Conservation (phyloP, 2,329 filamentous ascomycete genomes). For the Neofusicoccum parvum region DNA sequence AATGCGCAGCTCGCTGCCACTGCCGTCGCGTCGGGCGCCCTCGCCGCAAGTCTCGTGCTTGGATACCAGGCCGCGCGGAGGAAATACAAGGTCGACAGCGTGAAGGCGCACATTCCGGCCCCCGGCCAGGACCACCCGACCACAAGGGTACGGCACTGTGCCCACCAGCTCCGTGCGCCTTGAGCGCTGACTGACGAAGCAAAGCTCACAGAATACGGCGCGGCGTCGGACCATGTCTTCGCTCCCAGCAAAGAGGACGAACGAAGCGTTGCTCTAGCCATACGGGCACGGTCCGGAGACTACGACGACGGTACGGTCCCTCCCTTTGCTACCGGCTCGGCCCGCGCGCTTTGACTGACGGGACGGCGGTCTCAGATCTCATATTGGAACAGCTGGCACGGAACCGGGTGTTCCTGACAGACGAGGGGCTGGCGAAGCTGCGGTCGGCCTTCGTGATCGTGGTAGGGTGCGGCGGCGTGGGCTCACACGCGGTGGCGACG, state of each 20-base stretch:
- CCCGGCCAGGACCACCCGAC: constrained; percentile 54
- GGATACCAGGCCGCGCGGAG: constrained; percentile 59
- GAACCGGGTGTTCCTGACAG: constrained; percentile 86
- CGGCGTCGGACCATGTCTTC: constrained; percentile 46
- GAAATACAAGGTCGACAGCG: constrained; percentile 56
- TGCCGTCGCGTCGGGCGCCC: constrained; percentile 58
- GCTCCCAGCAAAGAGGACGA: constrained; percentile 56
- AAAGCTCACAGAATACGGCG: constrained; percentile 65
- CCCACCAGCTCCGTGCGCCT: background rate
- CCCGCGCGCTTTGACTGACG: constrained; percentile 11
- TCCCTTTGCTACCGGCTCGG: background rate
- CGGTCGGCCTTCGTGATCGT: constrained; percentile 82
- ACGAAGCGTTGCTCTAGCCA: constrained; percentile 59
- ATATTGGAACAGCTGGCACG: constrained; percentile 93
- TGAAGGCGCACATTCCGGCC: constrained; percentile 65
- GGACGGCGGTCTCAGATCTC: constrained; percentile 60
- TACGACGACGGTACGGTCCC: constrained; percentile 60
- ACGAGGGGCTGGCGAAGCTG: constrained; percentile 77
- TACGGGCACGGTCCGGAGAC: constrained; percentile 62
- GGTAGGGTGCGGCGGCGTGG: constrained; percentile 92
- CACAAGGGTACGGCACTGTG: constrained; percentile 46
- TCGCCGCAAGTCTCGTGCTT: constrained; percentile 57
- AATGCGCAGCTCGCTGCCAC: constrained; percentile 68
- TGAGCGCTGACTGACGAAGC: constrained; percentile 28
- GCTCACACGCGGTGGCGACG: constrained; percentile 85